A percentile compares a stretch with the other conserved stretches of the same genome.
Conservation (phyloP, 2,329 filamentous ascomycete species). For the Cytospora piceicola region DNA sequence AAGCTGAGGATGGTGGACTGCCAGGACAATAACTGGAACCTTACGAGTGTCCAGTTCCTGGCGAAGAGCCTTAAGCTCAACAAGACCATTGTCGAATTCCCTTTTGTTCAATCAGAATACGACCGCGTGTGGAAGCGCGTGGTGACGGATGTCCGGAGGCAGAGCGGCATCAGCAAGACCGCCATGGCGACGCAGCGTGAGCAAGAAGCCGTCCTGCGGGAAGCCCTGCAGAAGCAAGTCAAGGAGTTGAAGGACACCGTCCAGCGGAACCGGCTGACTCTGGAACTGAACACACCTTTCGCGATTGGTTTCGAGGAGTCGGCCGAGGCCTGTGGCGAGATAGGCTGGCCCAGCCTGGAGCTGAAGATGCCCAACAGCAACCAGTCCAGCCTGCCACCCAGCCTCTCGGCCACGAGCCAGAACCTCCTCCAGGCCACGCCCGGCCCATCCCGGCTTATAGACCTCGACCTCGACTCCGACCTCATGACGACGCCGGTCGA, state of each 20-base stretch:
- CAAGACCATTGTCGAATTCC: slow-evolving; percentile 49
- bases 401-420: slow-evolving; percentile 30
- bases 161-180: slow-evolving; percentile 28
- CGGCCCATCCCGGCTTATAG: slow-evolving; percentile 28
- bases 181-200: slow-evolving; percentile 31
- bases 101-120: slow-evolving; percentile 38
- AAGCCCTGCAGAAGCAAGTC: slow-evolving; percentile 30
- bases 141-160: slow-evolving; percentile 32
- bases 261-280: slow-evolving; percentile 35
- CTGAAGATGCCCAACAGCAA: slow-evolving; percentile 31
- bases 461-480: slow-evolving; percentile 35
- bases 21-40: slow-evolving; percentile 58
- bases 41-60: slow-evolving; percentile 54
- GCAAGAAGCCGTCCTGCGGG: slow-evolving; percentile 33
- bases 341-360: slow-evolving; percentile 36
- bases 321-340: slow-evolving; percentile 31
- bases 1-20: slow-evolving; percentile 58
- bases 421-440: slow-evolving; percentile 29
- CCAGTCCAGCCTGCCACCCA: slow-evolving; percentile 23
- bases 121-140: slow-evolving; percentile 35
- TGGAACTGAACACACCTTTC: slow-evolving; percentile 36
- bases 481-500: slow-evolving; percentile 29
- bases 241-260: slow-evolving; percentile 35
- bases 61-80: slow-evolving; percentile 50
- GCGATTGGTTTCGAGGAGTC: slow-evolving; percentile 37